phyloP scores from a whole-genome alignment of 2,329 filamentous ascomycete species.

The Claviceps purpurea region DNA sequence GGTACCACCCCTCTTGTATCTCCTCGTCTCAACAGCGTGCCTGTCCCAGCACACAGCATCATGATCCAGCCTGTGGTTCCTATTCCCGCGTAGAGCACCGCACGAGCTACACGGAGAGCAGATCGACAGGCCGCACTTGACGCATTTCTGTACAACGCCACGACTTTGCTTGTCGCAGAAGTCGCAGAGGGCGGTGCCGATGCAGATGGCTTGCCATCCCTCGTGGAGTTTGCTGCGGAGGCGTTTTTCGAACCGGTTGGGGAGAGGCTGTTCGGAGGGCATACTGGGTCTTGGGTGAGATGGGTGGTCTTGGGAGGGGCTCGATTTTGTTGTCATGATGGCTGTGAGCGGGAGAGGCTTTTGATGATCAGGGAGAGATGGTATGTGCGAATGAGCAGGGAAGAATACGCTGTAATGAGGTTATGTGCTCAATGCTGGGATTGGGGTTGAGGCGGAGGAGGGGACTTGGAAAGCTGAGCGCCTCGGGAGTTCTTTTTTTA shows the following conservation, averaged over 20 bases:
- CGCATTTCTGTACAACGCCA: slow-evolving; percentile 13
- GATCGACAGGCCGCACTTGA: slow-evolving; percentile 12
- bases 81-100: slow-evolving; percentile 8
- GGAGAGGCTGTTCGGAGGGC: neutral
- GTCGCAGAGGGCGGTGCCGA: slow-evolving; percentile 16
- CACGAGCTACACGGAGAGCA: slow-evolving; percentile 11
- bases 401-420: neutral
- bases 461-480: neutral
- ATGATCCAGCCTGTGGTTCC: slow-evolving; percentile 11
- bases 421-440: neutral
- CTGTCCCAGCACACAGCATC: slow-evolving; percentile 9
- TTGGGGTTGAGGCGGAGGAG: neutral
- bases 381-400: neutral
- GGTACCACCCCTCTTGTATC: no score
- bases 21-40: neutral
- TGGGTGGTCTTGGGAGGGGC: neutral
- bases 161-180: slow-evolving; percentile 12
- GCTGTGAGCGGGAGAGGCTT: neutral
- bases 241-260: neutral
- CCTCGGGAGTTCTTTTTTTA: neutral
- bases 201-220: slow-evolving; percentile 11
- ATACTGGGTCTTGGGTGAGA: neutral
- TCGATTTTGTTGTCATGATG: neutral
- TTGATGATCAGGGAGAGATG: neutral
- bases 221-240: slow-evolving; percentile 5